phyloP scores from a whole-genome alignment of 139 green algal species.

The Asterochloris erici region DNA sequence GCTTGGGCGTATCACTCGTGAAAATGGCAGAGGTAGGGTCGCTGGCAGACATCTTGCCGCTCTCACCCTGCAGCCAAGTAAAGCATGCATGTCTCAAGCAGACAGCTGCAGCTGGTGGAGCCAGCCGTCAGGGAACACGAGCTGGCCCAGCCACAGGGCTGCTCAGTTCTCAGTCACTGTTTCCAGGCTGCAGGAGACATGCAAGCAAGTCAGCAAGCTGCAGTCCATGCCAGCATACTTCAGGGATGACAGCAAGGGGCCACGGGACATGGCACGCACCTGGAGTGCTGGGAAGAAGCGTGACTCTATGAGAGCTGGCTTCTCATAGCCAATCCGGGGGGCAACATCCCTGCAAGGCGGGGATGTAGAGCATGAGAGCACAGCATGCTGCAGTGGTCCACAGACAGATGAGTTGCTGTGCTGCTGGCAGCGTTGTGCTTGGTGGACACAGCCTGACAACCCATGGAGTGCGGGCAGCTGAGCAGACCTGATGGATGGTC shows the following conservation, averaged over 20 bases:
- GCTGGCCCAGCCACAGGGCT: no score
- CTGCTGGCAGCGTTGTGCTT: no score
- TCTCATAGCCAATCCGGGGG: conserved; percentile 40
- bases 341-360: conserved; percentile 28
- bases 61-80: conserved; percentile 78
- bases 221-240: no score
- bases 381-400: background rate
- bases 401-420: no score
- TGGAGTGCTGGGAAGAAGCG: conserved; percentile 92
- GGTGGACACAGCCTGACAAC: no score
- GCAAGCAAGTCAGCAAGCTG: no score
- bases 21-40: conserved; percentile 91
- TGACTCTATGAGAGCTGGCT: conserved; percentile 78
- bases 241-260: background rate
- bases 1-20: conserved; percentile 85
- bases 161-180: no score
- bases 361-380: no score
- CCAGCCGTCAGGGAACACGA: no score
- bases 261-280: conserved; percentile 4
- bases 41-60: conserved; percentile 94
- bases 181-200: background rate
- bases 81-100: background rate
- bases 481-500: no score
- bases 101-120: background rate
- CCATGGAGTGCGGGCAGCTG: no score